Base-by-base conservation (phyloP, 495 filamentous ascomycete species). In the Talaromyces stipitatus region DNA sequence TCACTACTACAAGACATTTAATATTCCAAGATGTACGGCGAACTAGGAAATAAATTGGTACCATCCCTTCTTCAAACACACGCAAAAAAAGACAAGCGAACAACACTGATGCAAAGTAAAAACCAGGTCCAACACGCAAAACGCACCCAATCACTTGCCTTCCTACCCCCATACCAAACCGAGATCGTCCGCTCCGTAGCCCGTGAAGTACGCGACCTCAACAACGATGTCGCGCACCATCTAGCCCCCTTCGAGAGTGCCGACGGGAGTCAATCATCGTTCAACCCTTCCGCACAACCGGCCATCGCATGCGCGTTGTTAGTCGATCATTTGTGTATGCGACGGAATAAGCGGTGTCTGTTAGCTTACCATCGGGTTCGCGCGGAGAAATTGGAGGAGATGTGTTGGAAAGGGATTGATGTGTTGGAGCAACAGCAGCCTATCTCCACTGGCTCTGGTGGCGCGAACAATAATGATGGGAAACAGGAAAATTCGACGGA, bases 321-420 rank as follows among this genome's bases (percentile, higher is more conserved):
- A 16, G 91, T 97, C 59, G 88, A 96, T 70, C 94, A 98, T 65
- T 76, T 97, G 3, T 91, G 89, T 59, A 96, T 96, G 88, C 85
- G 92, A 20, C 80, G 95, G 43, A 96, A 99, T 71, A 99, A 99
- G 69, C 86, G 94, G 41, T 97, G 95, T 63, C 80, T 99, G 6
- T 82, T 99, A 1, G 92, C 92, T 16, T 99, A 99, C 64, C 95
- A 97, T 67, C 85, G 88, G 24, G 90, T 89, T 2, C 83, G 94
- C 23, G 84, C 90, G 2, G 89, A 97, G 65, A 95, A 92, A 68
- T 78, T 99, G 43, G 94, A 97, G 64, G 89, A 94, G 72, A 84
- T 96, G 65, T 94, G 90, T 55, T 99, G 94, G 94, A 86, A 75
- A 55, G 95, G 94, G 2, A 77, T 85, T 27, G 94, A 97, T 68